phyloP scores from a whole-genome alignment of 495 filamentous ascomycete genomes.

The Penicillium samsonianum region DNA sequence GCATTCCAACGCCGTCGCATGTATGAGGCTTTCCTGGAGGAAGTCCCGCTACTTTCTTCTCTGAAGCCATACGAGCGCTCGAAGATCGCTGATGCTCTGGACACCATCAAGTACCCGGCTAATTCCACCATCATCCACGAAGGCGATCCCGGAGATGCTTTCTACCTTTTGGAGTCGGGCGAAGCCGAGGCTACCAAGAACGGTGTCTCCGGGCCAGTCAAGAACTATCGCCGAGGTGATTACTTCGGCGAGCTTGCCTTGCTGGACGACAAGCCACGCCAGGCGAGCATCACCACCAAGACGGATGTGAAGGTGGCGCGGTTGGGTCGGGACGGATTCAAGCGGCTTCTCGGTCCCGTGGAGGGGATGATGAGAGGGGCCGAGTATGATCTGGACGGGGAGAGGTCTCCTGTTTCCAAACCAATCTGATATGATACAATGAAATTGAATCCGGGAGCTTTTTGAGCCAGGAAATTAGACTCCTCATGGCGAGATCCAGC shows the following conservation, averaged over 20 bases:
- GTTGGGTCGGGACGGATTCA: slow-evolving; percentile 91
- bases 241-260: slow-evolving; percentile 96
- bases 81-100: slow-evolving; percentile 95
- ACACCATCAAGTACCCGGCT: slow-evolving; percentile 82
- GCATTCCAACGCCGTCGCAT: slow-evolving; percentile 93
- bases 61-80: slow-evolving; percentile 89
- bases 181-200: slow-evolving; percentile 83
- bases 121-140: slow-evolving; percentile 83
- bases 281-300: slow-evolving; percentile 81
- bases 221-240: slow-evolving; percentile 83
- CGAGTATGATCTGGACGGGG: slow-evolving; percentile 50
- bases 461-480: slow-evolving; percentile 1
- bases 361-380: slow-evolving; percentile 92
- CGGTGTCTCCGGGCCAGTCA: slow-evolving; percentile 64
- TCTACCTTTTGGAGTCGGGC: slow-evolving; percentile 88
- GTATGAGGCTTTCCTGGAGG: slow-evolving; percentile 97
- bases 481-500: background rate
- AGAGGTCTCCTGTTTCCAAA: slow-evolving; percentile 31
- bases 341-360: slow-evolving; percentile 87
- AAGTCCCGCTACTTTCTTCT: slow-evolving; percentile 82
- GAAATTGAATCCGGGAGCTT: slow-evolving; percentile 17
- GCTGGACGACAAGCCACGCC: slow-evolving; percentile 88
- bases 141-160: slow-evolving; percentile 88
- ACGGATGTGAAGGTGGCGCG: slow-evolving; percentile 89
- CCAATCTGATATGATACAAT: slow-evolving; percentile 27